Conservation (phyloP, 768 basidiomycete genomes). For the Paxillus ammoniavirescens region DNA sequence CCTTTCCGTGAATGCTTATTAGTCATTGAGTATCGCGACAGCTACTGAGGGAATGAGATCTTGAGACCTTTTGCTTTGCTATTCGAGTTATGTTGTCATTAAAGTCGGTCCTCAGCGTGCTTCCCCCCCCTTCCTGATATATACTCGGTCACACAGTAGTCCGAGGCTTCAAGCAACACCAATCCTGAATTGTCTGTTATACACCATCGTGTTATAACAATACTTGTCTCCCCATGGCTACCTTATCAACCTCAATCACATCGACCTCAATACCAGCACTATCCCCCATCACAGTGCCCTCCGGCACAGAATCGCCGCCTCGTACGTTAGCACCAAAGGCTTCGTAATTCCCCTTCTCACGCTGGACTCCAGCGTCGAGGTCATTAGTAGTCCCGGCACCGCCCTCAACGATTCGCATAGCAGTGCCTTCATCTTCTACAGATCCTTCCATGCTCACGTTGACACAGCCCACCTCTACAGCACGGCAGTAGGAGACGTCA, state of each 20-base stretch:
- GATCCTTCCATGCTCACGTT: background rate
- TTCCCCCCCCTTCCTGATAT: background rate
- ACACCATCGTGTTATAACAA: background rate
- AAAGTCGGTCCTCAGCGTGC: no score
- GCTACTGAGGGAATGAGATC: no score
- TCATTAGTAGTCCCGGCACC: constrained; percentile 7
- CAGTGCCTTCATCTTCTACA: constrained; percentile 2
- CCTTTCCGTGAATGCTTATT: background rate
- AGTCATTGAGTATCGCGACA: no score
- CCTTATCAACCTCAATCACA: background rate
- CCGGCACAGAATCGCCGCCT: background rate
- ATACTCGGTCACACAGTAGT: background rate
- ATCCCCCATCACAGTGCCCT: background rate
- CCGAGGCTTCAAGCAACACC: background rate
- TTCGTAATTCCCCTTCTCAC: constrained; percentile 13
- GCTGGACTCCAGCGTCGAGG: background rate
- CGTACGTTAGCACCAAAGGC: background rate
- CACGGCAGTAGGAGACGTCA: constrained; percentile 14
- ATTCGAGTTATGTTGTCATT: no score
- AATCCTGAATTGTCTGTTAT: background rate
- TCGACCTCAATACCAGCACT: background rate
- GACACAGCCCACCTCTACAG: constrained; percentile 11
- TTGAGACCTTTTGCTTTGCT: no score
- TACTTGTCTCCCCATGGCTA: background rate
- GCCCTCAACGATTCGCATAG: constrained; percentile 1